A percentile compares a stretch with the other conserved stretches of the same genome.
Evolutionary conservation across 164 flowering plant genomes (phyloP).

Genomic region (Santalum album): DNA sequence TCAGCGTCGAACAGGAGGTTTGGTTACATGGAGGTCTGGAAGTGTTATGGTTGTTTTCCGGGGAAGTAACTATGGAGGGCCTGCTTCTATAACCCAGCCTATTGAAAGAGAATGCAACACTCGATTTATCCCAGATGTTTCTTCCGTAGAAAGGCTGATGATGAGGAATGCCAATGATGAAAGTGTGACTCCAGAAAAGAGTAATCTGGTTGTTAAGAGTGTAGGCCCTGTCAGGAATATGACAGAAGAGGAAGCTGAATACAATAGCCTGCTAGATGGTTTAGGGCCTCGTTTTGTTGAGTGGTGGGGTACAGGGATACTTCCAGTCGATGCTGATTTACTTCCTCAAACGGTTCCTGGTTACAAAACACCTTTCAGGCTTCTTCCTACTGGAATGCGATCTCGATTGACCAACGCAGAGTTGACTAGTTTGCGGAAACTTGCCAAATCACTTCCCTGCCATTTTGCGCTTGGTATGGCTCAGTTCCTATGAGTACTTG

Average conservation of each 20-base stretch:
- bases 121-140: constrained; percentile 65
- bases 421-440: constrained; percentile 75
- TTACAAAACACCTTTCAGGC: constrained; percentile 84
- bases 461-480: constrained; percentile 95
- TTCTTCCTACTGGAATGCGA: constrained; percentile 90
- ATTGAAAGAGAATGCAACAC: constrained; percentile 22
- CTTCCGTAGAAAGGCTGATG: constrained; percentile 23
- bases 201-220: constrained; percentile 12
- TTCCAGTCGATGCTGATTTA: constrained; percentile 94
- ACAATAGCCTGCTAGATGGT: constrained; percentile 63
- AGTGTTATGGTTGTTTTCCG: constrained; percentile 94
- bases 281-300: constrained; percentile 94
- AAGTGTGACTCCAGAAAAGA: constrained; percentile 22
- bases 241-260: constrained; percentile 77
- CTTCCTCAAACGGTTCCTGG: constrained; percentile 82
- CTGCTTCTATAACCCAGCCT: constrained; percentile 34
- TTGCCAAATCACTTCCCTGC: constrained; percentile 82
- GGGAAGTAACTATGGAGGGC: constrained; percentile 72
- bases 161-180: constrained; percentile 7
- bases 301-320: constrained; percentile 97
- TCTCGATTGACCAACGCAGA: constrained; percentile 77
- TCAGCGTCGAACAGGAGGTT: constrained; percentile 95
- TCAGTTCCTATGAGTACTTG: not conserved
- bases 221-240: constrained; percentile 23
- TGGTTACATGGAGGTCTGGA: constrained; percentile 88